Conservation (phyloP, 768 basidiomycete genomes). For the Amyloporia xantha region DNA sequence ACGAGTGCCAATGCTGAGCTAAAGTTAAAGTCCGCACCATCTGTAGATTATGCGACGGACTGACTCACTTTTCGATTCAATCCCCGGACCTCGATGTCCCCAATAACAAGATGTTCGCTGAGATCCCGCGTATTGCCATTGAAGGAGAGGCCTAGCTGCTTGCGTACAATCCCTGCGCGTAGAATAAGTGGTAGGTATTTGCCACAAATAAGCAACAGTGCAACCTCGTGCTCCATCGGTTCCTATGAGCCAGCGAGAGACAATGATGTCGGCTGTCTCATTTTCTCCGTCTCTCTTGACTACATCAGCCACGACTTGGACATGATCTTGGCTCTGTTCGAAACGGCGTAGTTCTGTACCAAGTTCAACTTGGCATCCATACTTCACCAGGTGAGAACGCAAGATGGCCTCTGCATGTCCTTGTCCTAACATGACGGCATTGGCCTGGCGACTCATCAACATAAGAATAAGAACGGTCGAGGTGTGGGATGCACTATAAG, state of each 20-base stretch:
- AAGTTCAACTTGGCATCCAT: conserved; percentile 27
- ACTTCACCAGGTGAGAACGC: conserved; percentile 20
- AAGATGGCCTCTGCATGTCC: conserved; percentile 25
- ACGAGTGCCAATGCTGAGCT: conserved; percentile 5
- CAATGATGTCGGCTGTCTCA: conserved; percentile 22
- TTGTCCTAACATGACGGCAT: conserved; percentile 9
- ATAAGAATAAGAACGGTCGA: background rate
- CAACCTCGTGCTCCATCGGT: conserved; percentile 34
- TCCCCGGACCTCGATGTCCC: conserved; percentile 1
- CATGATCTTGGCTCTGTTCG: conserved; percentile 28
- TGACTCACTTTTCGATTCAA: too few species aligned
- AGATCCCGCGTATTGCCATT: background rate
- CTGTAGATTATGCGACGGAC: too few species aligned
- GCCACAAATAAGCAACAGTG: background rate
- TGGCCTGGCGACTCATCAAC: background rate
- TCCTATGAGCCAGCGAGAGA: conserved; percentile 32
- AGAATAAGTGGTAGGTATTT: background rate
- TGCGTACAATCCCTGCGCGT: conserved; percentile 5
- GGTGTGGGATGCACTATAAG: background rate
- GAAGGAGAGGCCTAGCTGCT: conserved; percentile 6
- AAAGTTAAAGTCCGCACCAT: conserved; percentile 12
- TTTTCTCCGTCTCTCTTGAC: conserved; percentile 17
- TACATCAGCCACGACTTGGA: conserved; percentile 21
- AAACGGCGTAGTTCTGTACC: conserved; percentile 28
- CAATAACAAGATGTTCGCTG: background rate